phyloP scores from a whole-genome alignment of 129 eudicot genomes.

The Tagetes patula region DNA sequence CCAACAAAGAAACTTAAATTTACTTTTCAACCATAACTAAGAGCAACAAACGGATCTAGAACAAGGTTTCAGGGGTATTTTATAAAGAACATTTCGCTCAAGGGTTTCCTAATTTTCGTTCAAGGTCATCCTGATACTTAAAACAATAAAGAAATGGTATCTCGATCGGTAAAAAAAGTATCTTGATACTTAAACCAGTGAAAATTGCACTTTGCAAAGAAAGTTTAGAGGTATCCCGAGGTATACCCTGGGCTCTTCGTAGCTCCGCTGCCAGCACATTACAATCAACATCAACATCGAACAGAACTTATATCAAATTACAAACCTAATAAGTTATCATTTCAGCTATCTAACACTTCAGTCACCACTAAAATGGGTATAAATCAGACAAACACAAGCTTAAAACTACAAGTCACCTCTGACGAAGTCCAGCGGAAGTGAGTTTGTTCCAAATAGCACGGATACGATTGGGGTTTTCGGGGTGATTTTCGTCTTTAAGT shows the following conservation, averaged over 20 bases:
- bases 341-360: conserved; percentile 13
- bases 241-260: no score
- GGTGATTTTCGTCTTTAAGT: conserved; percentile 53
- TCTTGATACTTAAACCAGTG: no score
- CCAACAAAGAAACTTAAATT: not conserved
- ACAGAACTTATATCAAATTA: not conserved
- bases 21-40: not conserved
- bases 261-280: no score
- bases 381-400: conserved; percentile 1
- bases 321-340: not conserved
- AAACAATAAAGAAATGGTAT: no score
- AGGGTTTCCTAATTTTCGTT: no score
- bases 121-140: no score
- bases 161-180: no score
- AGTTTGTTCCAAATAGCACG: conserved; percentile 75
- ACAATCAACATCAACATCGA: no score
- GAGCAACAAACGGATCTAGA: not conserved
- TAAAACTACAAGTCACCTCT: conserved; percentile 41
- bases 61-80: no score
- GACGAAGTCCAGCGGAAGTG: conserved; percentile 48
- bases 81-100: no score
- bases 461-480: conserved; percentile 82
- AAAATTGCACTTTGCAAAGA: no score
- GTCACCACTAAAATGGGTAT: conserved; percentile 6
- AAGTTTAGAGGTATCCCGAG: no score